Percentiles rank a stretch among this genome's conserved stretches.
Evolutionary conservation across 306 rosid genomes (phyloP).

Genomic region (Vachellia collinsii): DNA sequence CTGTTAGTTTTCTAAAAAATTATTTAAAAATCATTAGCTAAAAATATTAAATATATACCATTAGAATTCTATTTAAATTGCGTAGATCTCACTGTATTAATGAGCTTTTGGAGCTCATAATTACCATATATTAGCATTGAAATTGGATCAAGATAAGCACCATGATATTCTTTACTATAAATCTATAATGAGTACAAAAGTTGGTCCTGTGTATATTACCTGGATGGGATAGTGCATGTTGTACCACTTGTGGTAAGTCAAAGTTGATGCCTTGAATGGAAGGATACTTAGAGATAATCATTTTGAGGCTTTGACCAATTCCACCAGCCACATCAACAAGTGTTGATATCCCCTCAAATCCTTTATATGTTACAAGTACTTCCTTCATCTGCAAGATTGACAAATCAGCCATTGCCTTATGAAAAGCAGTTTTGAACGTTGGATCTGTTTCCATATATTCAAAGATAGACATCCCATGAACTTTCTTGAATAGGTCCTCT

Average conservation of each 20-base stretch:
- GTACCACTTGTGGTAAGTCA: neutral
- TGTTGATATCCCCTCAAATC: conserved; percentile 1
- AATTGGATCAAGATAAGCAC: too few relatives aligned
- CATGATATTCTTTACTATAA: too few relatives aligned
- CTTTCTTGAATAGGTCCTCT: neutral
- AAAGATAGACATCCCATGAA: neutral
- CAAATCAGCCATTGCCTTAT: neutral
- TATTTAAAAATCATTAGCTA: too few relatives aligned
- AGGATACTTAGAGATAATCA: neutral
- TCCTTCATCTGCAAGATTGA: neutral
- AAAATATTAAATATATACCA: too few relatives aligned
- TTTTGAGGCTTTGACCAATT: neutral
- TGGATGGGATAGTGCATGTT: neutral
- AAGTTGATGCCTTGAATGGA: neutral
- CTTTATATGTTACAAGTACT: neutral
- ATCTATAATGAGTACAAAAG: too few relatives aligned
- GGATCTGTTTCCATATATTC: neutral
- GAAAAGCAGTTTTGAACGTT: neutral
- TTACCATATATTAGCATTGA: too few relatives aligned
- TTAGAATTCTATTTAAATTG: too few relatives aligned
- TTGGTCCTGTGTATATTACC: neutral
- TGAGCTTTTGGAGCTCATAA: too few relatives aligned
- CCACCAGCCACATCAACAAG: conserved; percentile 3
- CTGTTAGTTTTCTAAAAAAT: too few relatives aligned
- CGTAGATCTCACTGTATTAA: too few relatives aligned